phyloP scores from a whole-genome alignment of 805 yeast species.

The Hanseniaspora thailandica region DNA sequence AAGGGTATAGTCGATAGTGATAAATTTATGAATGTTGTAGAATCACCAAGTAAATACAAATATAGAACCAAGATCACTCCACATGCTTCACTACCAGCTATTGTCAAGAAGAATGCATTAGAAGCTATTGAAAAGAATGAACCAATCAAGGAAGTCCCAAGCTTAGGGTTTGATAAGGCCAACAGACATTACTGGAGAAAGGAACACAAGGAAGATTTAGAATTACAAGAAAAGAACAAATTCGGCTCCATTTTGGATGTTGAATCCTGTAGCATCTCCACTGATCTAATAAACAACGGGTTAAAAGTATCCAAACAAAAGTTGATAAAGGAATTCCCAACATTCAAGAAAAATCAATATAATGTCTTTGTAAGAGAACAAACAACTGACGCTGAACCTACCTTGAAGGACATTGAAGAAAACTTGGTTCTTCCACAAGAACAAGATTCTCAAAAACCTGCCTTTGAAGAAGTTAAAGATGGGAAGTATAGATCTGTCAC shows the following conservation, averaged over 20 bases:
- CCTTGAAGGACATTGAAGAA: constrained; percentile 27
- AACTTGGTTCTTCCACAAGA: constrained; percentile 29
- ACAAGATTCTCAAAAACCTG: constrained; percentile 29
- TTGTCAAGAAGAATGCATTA: constrained; percentile 17
- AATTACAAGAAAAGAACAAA: constrained; percentile 24
- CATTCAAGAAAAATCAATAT: constrained; percentile 60
- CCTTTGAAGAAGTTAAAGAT: constrained; percentile 26
- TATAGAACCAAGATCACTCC: constrained; percentile 94
- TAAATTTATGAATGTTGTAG: constrained; percentile 47
- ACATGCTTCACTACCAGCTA: constrained; percentile 69
- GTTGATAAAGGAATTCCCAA: constrained; percentile 38
- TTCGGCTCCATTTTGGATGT: constrained; percentile 60
- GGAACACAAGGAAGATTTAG: constrained; percentile 17
- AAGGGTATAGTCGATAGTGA: constrained; percentile 43
- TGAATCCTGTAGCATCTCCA: constrained; percentile 88
- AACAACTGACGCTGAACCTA: constrained; percentile 33
- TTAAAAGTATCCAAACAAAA: constrained; percentile 53
- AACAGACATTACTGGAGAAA: constrained; percentile 65
- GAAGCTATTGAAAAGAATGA: constrained; percentile 20
- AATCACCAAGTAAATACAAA: constrained; percentile 62
- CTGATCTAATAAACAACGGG: constrained; percentile 63
- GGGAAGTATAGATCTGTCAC: constrained; percentile 53
- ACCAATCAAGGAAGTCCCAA: constrained; percentile 34
- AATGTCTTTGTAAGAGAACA: constrained; percentile 77
- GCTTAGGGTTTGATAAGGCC: constrained; percentile 80